Conservation (phyloP, 208 protist genomes). For the Herpetomonas tarakana region DNA sequence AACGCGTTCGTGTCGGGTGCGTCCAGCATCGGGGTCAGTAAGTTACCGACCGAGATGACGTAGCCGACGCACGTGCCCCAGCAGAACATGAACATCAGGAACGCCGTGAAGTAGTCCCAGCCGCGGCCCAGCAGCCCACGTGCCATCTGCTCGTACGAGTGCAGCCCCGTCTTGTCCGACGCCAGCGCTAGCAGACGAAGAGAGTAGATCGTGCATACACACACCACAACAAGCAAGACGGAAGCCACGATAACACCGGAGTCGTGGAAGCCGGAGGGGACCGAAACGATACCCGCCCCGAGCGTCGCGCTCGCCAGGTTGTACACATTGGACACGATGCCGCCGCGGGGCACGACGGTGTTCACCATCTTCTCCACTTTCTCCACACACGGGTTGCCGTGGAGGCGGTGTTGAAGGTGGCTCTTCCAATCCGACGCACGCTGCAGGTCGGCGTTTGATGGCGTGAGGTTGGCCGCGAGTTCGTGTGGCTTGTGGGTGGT, state of each 20-base stretch:
- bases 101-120: conserved; percentile 67
- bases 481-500: too few relatives aligned
- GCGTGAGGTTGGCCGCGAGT: not conserved
- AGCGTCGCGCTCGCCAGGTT: conserved; percentile 77
- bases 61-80: conserved; percentile 79
- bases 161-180: conserved; percentile 62
- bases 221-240: conserved; percentile 46
- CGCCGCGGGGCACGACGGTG: conserved; percentile 64
- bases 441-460: not conserved
- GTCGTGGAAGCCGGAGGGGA: conserved; percentile 63
- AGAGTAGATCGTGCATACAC: conserved; percentile 71
- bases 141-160: conserved; percentile 79
- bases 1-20: conserved; percentile 29
- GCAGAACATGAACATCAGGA: conserved; percentile 80
- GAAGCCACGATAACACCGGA: conserved; percentile 60
- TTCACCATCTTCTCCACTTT: too few relatives aligned
- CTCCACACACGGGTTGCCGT: too few relatives aligned
- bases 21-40: conserved; percentile 58
- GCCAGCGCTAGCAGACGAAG: conserved; percentile 56
- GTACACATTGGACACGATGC: conserved; percentile 54
- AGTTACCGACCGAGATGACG: conserved; percentile 68
- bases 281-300: conserved; percentile 71
- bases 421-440: too few relatives aligned
- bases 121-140: conserved; percentile 50
- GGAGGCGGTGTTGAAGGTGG: too few relatives aligned